Base-by-base conservation (phyloP, 306 rosid species). In the Leucaena leucocephala region DNA sequence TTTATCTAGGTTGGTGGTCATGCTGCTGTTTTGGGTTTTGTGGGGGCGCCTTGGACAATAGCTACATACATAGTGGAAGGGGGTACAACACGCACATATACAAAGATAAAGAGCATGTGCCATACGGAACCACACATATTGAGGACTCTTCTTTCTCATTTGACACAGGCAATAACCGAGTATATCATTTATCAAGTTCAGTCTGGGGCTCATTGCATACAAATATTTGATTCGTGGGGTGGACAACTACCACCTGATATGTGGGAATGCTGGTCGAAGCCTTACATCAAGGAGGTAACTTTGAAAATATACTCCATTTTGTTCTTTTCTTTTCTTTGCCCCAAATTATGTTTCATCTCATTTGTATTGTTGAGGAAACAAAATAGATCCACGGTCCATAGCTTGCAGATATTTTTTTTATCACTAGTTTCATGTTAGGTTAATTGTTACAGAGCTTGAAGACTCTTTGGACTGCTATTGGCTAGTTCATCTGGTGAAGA, bases 201-300 rank as follows among this genome's bases (percentile, higher is more conserved):
- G 45, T 90, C 97, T 71, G 98, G 98, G 78, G 98, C 98, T 72
- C 91, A 95, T 77, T 95, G 98, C 85, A 95, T 95, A 80, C 98
- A 92, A 79, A 92, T 92, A 86, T 95, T 95, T 84, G 99, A 93
- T 84, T 93, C 98, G n/a, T 95, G 98, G 99, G 99, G 99, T 58
- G 99, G 99, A 71, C 99, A 95, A 81, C 87, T 92, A 78, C 89
- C 98, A 11, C 99, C 99, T 14, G 77, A 80, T 52, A 91, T 95
- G 98, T 95, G 99, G 99, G 99, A 95, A 49, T 73, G 78, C 68
- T 95, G 99, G 99, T 93, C 99, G 57, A 95, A 91, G 86, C 99
- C 99, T 54, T 95, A 90, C 69, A 93, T 95, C 80, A 82, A 88
- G 86, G 92, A 95, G 97, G 98, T 91, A 84, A 82, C 80, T 13